phyloP scores from a whole-genome alignment of 2,329 filamentous ascomycete species.

The Grosmannia huntii region DNA sequence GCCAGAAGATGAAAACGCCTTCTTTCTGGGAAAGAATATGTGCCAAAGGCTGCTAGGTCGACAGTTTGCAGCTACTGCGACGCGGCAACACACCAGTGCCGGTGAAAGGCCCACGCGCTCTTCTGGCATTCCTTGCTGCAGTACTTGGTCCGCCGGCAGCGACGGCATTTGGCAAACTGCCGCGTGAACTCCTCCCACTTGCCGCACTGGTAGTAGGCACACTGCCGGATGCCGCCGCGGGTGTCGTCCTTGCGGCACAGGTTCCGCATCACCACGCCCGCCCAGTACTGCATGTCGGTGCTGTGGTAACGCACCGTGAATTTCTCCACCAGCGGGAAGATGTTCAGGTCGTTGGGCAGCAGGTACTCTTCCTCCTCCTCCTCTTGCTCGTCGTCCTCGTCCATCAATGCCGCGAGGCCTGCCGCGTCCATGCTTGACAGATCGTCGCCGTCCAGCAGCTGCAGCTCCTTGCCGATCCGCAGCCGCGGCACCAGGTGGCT shows the following conservation, averaged over 20 bases:
- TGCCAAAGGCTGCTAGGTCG: too few species aligned
- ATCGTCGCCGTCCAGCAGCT: slow-evolving; percentile 62
- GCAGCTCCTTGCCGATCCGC: slow-evolving; percentile 76
- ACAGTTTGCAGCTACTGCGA: slow-evolving; percentile 27
- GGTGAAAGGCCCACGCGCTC: slow-evolving; percentile 94
- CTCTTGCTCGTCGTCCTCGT: slow-evolving; percentile 41
- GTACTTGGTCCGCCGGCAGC: slow-evolving; percentile 93
- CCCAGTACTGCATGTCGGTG: slow-evolving; percentile 99
- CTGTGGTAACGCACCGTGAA: slow-evolving; percentile 94
- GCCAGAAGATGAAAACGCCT: not conserved
- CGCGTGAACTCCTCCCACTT: slow-evolving; percentile 97
- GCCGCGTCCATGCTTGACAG: slow-evolving; percentile 17
- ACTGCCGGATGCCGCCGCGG: slow-evolving; percentile 86
- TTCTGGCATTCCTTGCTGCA: slow-evolving; percentile 99
- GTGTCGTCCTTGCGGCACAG: slow-evolving; percentile 96
- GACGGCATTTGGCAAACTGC: slow-evolving; percentile 94
- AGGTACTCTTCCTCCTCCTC: slow-evolving; percentile 84
- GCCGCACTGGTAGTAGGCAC: slow-evolving; percentile 94
- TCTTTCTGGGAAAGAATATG: not conserved
- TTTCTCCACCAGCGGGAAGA: slow-evolving; percentile 95
- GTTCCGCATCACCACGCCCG: slow-evolving; percentile 96
- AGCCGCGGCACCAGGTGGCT: slow-evolving; percentile 88
- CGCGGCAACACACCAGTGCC: slow-evolving; percentile 89
- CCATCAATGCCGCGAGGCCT: slow-evolving; percentile 16
- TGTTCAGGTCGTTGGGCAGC: slow-evolving; percentile 90